Evolutionary conservation across 768 basidiomycete species (phyloP).

Genomic region (Holtermannia corniformis): DNA sequence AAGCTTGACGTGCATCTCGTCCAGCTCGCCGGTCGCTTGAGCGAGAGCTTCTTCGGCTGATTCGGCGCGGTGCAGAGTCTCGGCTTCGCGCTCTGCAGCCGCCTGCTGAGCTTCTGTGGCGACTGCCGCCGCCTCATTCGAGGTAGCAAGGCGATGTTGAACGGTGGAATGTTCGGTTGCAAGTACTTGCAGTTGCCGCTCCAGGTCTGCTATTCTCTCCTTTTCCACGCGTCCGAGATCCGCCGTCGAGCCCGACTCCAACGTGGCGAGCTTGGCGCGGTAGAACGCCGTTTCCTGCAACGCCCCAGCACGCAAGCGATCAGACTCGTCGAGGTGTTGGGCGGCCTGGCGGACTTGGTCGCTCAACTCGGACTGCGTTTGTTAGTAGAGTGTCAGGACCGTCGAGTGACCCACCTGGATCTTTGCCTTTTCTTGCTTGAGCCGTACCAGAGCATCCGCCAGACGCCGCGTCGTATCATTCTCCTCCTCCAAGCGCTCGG

Average conservation of each 20-base stretch:
- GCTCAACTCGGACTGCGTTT: constrained; percentile 48
- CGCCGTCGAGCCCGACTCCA: constrained; percentile 58
- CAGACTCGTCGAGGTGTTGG: constrained; percentile 67
- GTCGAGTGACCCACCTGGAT: constrained; percentile 17
- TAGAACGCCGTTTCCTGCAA: constrained; percentile 92
- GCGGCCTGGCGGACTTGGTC: constrained; percentile 70
- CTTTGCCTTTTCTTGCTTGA: constrained; percentile 47
- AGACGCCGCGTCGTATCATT: constrained; percentile 45
- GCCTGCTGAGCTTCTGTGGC: constrained; percentile 61
- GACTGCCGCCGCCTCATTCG: constrained; percentile 61
- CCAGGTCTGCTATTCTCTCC: constrained; percentile 65
- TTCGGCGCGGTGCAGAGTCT: constrained; percentile 67
- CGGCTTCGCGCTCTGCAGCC: constrained; percentile 65
- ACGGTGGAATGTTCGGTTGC: constrained; percentile 46
- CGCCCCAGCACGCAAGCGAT: constrained; percentile 64
- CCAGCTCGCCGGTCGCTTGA: constrained; percentile 55
- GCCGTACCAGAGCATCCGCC: constrained; percentile 62
- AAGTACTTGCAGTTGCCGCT: constrained; percentile 58
- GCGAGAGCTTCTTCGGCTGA: constrained; percentile 59
- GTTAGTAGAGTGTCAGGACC: constrained; percentile 1
- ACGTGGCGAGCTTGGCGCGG: constrained; percentile 81
- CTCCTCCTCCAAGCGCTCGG: constrained; percentile 45
- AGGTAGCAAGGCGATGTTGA: constrained; percentile 62
- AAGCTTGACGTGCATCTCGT: constrained; percentile 60
- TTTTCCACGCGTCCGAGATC: constrained; percentile 66